phyloP scores from a whole-genome alignment of 306 rosid species.

The Cucurbita ficifolia region DNA sequence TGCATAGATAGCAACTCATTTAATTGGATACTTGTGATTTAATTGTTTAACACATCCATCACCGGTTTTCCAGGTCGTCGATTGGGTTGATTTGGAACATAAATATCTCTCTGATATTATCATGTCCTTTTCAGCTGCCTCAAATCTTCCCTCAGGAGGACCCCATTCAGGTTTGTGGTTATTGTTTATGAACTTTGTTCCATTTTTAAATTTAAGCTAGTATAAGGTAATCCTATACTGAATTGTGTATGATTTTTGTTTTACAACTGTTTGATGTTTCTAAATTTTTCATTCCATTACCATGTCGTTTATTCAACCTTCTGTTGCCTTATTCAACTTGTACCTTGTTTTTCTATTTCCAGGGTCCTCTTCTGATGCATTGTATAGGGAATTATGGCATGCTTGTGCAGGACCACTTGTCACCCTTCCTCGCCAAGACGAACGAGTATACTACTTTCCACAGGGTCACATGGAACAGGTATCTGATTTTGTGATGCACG shows the following conservation, averaged over 20 bases:
- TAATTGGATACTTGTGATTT: conserved; percentile 11
- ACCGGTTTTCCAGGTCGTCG: conserved; percentile 5
- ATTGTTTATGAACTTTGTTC: not conserved
- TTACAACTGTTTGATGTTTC: not conserved
- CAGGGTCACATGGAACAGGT: conserved; percentile 99
- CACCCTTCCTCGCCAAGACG: conserved; percentile 79
- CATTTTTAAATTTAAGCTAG: not conserved
- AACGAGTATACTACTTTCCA: conserved; percentile 87
- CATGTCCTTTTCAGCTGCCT: conserved; percentile 41
- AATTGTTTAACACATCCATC: conserved; percentile 4
- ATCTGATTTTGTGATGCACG: not conserved
- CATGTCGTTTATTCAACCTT: not conserved
- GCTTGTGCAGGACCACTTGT: conserved; percentile 99
- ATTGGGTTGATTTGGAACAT: conserved; percentile 6
- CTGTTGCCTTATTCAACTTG: not conserved
- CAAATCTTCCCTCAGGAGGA: conserved; percentile 30
- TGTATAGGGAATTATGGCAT: conserved; percentile 94
- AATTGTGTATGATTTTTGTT: not conserved
- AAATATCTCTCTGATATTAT: conserved; percentile 9
- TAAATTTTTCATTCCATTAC: not conserved
- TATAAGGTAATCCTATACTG: not conserved
- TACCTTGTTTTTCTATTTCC: conserved; percentile 9
- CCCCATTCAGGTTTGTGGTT: conserved; percentile 40
- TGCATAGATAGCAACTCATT: conserved; percentile 10
- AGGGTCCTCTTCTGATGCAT: conserved; percentile 55